These are phyloP conservation scores for Saussurea involucrata DNA, from an alignment of 129 eudicot species.

Conservation along the genomic window DNA sequence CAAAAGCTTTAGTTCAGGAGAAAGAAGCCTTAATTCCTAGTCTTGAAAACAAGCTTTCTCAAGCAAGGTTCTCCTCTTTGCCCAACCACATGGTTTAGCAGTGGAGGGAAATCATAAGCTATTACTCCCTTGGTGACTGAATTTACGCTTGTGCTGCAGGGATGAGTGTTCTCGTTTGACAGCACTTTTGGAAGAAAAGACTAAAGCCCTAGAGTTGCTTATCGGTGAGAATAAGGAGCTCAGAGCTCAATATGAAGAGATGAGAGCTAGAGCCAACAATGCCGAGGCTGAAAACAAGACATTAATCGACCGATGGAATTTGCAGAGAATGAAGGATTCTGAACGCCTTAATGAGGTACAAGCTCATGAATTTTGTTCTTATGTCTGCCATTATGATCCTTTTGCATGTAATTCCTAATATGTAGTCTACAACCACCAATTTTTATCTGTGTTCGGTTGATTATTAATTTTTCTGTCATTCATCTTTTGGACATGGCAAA, in stretches of 20 bases:
- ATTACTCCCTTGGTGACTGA: conserved; percentile 1
- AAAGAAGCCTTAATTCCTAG: conserved; percentile 45
- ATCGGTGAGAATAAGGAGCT: conserved; percentile 57
- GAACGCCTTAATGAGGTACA: conserved; percentile 76
- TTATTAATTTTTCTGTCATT: background rate
- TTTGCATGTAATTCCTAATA: background rate
- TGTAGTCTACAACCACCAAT: background rate
- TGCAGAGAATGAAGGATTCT: conserved; percentile 72
- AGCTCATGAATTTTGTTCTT: background rate
- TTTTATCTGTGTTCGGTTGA: background rate
- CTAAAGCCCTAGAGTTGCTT: conserved; percentile 55
- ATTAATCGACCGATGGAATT: conserved; percentile 67
- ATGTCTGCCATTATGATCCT: background rate
- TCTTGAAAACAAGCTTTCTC: conserved; percentile 47
- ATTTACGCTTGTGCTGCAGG: conserved; percentile 30
- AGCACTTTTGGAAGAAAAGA: conserved; percentile 58
- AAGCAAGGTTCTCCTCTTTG: conserved; percentile 47
- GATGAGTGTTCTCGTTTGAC: conserved; percentile 59
- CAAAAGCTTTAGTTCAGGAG: conserved; percentile 53
- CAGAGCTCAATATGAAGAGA: conserved; percentile 50
- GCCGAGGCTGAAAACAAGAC: conserved; percentile 67
- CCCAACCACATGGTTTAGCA: background rate
- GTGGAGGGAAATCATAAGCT: background rate
- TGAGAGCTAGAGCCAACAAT: conserved; percentile 44
- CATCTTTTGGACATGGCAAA: background rate